These are phyloP conservation scores for Penicillium sclerotigenum DNA, from an alignment of 2,329 filamentous ascomycete genomes.

Conservation along the genomic window DNA sequence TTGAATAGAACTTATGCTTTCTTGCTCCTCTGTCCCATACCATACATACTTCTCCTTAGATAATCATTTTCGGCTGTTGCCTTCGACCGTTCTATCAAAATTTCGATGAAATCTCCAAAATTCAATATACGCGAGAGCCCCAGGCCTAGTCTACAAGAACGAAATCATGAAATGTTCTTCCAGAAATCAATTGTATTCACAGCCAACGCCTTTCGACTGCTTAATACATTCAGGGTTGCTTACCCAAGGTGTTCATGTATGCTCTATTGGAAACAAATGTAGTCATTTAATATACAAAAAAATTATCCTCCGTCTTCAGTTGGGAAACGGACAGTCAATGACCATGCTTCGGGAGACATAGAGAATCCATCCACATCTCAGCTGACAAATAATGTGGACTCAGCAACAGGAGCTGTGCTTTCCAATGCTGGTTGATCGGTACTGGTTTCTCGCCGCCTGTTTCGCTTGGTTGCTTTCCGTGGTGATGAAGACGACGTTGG, in stretches of 20 bases:
- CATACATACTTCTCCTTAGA: background rate
- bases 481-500: background rate
- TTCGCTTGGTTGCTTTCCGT: background rate
- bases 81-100: background rate
- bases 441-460: background rate
- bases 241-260: background rate
- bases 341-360: background rate
- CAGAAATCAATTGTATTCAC: constrained; percentile 1
- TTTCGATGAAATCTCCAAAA: background rate
- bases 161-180: background rate
- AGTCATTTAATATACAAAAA: constrained; percentile 10
- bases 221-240: background rate
- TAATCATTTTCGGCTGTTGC: background rate
- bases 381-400: background rate
- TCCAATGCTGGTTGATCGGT: background rate
- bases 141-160: background rate
- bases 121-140: background rate
- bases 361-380: background rate
- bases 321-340: background rate
- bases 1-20: constrained; percentile 4
- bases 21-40: background rate
- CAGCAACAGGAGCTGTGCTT: background rate
- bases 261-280: constrained; percentile 10
- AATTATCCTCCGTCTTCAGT: background rate
- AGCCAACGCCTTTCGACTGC: constrained; percentile 1